Evolutionary conservation across 371 early-diverging fungal species (phyloP).

Genomic region (Batkoa obscura): DNA sequence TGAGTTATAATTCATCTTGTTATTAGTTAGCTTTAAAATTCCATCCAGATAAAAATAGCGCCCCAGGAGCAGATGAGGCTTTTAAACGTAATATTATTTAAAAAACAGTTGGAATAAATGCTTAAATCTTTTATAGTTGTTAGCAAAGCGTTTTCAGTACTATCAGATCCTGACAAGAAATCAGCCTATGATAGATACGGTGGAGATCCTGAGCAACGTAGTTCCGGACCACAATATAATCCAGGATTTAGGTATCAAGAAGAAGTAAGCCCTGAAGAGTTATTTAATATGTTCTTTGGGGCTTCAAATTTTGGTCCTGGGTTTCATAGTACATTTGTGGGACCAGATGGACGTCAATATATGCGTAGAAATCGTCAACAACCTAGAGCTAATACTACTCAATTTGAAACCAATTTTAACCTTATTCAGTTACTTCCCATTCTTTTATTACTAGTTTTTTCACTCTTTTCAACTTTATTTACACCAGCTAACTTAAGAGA

Average conservation of each 20-base stretch:
- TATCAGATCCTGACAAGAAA: slow-evolving; percentile 71
- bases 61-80: slow-evolving; percentile 93
- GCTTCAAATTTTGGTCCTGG: slow-evolving; percentile 26
- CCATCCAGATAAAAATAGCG: slow-evolving; percentile 95
- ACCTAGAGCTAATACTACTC: slow-evolving; percentile 8
- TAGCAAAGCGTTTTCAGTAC: slow-evolving; percentile 71
- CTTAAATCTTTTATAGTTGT: slow-evolving; percentile 28
- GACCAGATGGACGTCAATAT: slow-evolving; percentile 10
- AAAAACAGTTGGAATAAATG: slow-evolving; percentile 9
- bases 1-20: background rate
- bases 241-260: slow-evolving; percentile 21
- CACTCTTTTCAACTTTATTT: slow-evolving; percentile 24
- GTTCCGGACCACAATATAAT: slow-evolving; percentile 7
- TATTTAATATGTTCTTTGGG: slow-evolving; percentile 93
- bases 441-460: slow-evolving; percentile 23
- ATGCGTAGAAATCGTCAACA: slow-evolving; percentile 6
- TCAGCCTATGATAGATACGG: slow-evolving; percentile 75
- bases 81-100: slow-evolving; percentile 53
- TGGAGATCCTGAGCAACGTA: slow-evolving; percentile 31
- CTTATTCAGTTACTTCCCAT: slow-evolving; percentile 30
- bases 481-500: slow-evolving; percentile 7
- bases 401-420: slow-evolving; percentile 10
- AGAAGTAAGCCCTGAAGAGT: slow-evolving; percentile 83
- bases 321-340: slow-evolving; percentile 11
- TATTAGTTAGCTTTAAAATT: slow-evolving; percentile 76